These are phyloP conservation scores for Ophiostoma tasmaniense DNA, from an alignment of 2,329 filamentous ascomycete genomes.

Conservation along the genomic window DNA sequence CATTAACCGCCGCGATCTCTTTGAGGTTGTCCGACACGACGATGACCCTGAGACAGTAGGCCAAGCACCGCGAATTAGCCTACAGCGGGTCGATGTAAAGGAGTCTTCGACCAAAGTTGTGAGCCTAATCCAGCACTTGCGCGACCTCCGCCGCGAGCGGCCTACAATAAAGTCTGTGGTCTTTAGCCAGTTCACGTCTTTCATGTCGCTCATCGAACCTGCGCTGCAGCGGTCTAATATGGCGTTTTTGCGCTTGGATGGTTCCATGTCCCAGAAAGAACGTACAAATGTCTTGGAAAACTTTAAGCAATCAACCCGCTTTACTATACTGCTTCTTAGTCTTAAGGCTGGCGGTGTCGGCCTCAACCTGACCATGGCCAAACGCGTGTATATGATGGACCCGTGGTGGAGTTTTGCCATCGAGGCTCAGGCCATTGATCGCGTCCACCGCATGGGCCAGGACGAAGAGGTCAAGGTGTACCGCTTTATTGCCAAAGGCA, in stretches of 20 bases:
- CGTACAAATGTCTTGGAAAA: constrained; percentile 68
- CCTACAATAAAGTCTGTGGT: constrained; percentile 76
- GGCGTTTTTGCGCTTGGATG: constrained; percentile 78
- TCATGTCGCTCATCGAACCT: constrained; percentile 82
- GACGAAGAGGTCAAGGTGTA: constrained; percentile 75
- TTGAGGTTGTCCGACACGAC: constrained; percentile 81
- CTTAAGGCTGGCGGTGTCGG: constrained; percentile 88
- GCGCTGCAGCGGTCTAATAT: constrained; percentile 66
- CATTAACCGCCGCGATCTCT: constrained; percentile 76
- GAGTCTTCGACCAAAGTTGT: constrained; percentile 84
- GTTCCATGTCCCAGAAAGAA: constrained; percentile 77
- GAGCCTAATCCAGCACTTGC: constrained; percentile 67
- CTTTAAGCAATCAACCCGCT: constrained; percentile 56
- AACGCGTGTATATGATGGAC: constrained; percentile 96
- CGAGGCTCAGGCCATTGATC: constrained; percentile 94
- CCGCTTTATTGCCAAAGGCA: constrained; percentile 80
- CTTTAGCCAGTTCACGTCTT: constrained; percentile 96
- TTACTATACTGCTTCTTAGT: constrained; percentile 71
- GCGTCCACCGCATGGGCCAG: constrained; percentile 95
- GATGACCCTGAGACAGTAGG: constrained; percentile 37
- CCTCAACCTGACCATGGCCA: constrained; percentile 82
- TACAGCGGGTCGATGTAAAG: constrained; percentile 52
- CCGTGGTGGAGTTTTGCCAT: constrained; percentile 99
- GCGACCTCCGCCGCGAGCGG: constrained; percentile 55
- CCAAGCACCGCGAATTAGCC: constrained; percentile 45